Conservation (phyloP, 2,329 filamentous ascomycete genomes). For the Raffaelea deltoideospora region DNA sequence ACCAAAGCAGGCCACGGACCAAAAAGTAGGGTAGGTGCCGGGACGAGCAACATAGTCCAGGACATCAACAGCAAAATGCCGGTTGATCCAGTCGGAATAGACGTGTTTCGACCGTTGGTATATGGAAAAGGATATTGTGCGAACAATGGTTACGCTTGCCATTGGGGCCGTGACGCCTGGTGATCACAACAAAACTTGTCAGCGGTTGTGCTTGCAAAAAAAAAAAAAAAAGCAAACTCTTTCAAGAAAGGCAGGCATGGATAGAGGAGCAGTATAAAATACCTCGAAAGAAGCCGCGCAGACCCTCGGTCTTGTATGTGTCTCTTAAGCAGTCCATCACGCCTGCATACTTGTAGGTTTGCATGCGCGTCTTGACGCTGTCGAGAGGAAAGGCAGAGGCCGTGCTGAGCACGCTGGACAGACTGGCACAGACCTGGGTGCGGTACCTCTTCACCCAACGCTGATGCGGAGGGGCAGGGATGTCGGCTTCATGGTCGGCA, state of each 20-base stretch:
- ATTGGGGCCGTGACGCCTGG: conserved; percentile 66
- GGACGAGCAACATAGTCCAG: conserved; percentile 55
- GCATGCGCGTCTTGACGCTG: conserved; percentile 81
- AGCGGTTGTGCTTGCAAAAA: not conserved
- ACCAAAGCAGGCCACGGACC: conserved; percentile 63
- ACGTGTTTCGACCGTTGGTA: conserved; percentile 65
- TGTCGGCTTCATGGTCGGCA: not conserved
- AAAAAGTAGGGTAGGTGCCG: conserved; percentile 56
- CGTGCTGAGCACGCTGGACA: conserved; percentile 64
- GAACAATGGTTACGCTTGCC: conserved; percentile 29
- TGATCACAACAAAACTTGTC: too few species aligned
- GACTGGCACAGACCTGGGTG: conserved; percentile 65
- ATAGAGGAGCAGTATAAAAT: conserved; percentile 10
- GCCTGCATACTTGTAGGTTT: conserved; percentile 66
- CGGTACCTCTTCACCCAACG: conserved; percentile 60
- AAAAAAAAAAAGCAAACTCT: too few species aligned
- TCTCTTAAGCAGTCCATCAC: conserved; percentile 60
- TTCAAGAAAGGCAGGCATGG: too few species aligned
- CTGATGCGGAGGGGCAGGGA: conserved; percentile 8
- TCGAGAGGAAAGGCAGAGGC: conserved; percentile 73
- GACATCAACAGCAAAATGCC: conserved; percentile 53
- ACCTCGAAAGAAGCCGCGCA: conserved; percentile 71
- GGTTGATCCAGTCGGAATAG: conserved; percentile 55
- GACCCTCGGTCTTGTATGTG: conserved; percentile 60
- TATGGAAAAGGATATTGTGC: conserved; percentile 25